phyloP scores from a whole-genome alignment of 1,139 yeast species.

The Casaregolazyma lundiana region DNA sequence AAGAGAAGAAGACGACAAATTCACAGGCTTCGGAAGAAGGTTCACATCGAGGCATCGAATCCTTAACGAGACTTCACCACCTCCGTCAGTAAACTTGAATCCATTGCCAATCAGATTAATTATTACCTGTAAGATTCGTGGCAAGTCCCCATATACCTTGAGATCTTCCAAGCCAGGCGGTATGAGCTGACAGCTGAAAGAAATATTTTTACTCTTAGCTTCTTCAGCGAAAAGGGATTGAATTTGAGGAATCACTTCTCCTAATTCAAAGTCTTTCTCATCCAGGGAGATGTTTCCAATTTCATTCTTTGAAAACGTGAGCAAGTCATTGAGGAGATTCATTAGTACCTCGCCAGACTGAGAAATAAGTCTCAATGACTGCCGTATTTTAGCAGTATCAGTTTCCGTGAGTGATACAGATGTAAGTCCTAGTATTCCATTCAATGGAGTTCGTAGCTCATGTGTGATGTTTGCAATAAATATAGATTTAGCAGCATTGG shows the following conservation, averaged over 20 bases:
- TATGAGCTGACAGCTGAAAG: slow-evolving; percentile 37
- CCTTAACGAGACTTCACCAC: slow-evolving; percentile 67
- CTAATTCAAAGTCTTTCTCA: slow-evolving; percentile 64
- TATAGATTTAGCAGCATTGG: slow-evolving; percentile 90
- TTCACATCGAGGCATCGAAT: slow-evolving; percentile 36
- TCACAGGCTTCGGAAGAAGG: not conserved
- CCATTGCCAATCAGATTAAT: slow-evolving; percentile 87
- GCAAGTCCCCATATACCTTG: slow-evolving; percentile 77
- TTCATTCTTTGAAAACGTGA: slow-evolving; percentile 89
- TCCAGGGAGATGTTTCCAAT: slow-evolving; percentile 80
- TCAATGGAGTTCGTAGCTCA: slow-evolving; percentile 84
- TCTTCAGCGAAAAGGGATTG: slow-evolving; percentile 60
- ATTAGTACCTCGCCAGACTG: slow-evolving; percentile 82
- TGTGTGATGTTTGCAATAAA: slow-evolving; percentile 94
- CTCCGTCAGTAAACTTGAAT: slow-evolving; percentile 80
- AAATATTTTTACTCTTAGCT: slow-evolving; percentile 25
- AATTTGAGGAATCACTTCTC: slow-evolving; percentile 70
- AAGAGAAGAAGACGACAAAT: not conserved
- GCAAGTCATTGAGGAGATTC: slow-evolving; percentile 80
- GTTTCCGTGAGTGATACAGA: slow-evolving; percentile 86
- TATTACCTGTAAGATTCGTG: slow-evolving; percentile 79
- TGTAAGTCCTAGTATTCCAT: slow-evolving; percentile 94
- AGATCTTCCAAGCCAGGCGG: slow-evolving; percentile 33
- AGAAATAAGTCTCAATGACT: slow-evolving; percentile 68
- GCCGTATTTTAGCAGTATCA: slow-evolving; percentile 60